phyloP scores from a whole-genome alignment of 306 rosid species.

The Erythrophleum fordii region DNA sequence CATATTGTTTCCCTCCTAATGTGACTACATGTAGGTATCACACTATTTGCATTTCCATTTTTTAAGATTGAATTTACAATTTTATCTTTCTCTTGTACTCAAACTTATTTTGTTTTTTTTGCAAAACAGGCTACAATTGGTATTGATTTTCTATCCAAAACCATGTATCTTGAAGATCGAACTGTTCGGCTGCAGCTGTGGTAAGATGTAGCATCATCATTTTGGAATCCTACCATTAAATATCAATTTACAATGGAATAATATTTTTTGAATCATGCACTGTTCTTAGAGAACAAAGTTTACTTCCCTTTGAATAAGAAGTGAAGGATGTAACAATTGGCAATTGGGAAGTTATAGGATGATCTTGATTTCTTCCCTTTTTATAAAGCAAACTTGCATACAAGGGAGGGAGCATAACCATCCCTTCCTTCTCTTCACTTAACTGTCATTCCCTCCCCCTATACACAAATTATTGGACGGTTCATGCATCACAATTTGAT shows the following conservation, averaged over 20 bases:
- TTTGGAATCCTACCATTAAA: constrained; percentile 5
- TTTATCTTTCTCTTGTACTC: neutral
- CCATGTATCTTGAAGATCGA: constrained; percentile 76
- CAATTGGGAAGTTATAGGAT: neutral
- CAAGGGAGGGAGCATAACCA: constrained; percentile 4
- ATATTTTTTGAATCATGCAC: constrained; percentile 15
- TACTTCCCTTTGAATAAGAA: neutral
- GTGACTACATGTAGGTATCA: neutral
- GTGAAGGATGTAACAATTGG: neutral
- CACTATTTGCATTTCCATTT: constrained; percentile 21
- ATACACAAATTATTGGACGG: constrained; percentile 26
- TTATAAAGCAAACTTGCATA: neutral
- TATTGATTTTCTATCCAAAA: constrained; percentile 67
- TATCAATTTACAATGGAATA: neutral
- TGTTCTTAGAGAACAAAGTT: neutral
- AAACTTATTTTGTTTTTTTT: constrained; percentile 29
- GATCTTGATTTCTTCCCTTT: neutral
- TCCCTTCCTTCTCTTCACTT: neutral
- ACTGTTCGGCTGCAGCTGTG: constrained; percentile 72
- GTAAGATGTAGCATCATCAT: constrained; percentile 46
- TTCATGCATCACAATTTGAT: constrained; percentile 15
- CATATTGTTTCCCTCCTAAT: constrained; percentile 15
- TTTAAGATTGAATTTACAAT: constrained; percentile 10
- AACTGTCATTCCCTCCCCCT: neutral
- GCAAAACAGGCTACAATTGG: constrained; percentile 64